A percentile compares a stretch with the other conserved stretches of the same genome.
Evolutionary conservation across 1,284 basidiomycete genomes (phyloP).

Genomic region (Ganoderma resinaceum): DNA sequence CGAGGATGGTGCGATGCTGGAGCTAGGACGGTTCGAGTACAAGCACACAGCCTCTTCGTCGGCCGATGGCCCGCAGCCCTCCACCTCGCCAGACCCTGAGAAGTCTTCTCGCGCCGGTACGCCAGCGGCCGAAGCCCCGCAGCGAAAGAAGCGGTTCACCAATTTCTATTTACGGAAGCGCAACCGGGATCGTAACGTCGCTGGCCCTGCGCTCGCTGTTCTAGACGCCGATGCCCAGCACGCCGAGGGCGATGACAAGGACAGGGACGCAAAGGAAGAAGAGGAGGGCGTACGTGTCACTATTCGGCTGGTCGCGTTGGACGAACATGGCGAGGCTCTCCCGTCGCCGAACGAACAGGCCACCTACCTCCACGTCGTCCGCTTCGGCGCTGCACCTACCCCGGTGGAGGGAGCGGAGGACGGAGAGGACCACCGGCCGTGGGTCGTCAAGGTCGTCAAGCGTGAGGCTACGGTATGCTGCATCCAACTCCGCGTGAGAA

Average conservation of each 20-base stretch:
- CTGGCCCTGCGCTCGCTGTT: conserved; percentile 79
- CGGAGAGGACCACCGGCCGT: conserved; percentile 61
- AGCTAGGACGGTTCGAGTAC: conserved; percentile 71
- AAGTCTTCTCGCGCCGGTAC: conserved; percentile 32
- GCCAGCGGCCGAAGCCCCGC: conserved; percentile 28
- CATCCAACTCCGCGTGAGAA: conserved; percentile 21
- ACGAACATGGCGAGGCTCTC: conserved; percentile 71
- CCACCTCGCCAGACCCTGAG: conserved; percentile 30
- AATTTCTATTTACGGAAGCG: conserved; percentile 69
- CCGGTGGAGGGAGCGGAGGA: conserved; percentile 38
- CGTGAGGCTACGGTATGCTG: conserved; percentile 78
- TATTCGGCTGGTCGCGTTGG: conserved; percentile 80
- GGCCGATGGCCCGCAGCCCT: conserved; percentile 24
- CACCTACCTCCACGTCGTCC: conserved; percentile 86
- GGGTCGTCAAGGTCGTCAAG: conserved; percentile 90
- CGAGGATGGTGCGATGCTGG: conserved; percentile 77
- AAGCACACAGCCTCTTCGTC: conserved; percentile 26
- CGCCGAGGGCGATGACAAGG: conserved; percentile 45
- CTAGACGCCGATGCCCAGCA: conserved; percentile 62
- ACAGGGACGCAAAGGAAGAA: conserved; percentile 53
- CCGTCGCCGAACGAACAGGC: conserved; percentile 80
- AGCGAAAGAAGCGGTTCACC: conserved; percentile 62
- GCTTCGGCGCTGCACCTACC: conserved; percentile 57
- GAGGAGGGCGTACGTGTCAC: conserved; percentile 76
- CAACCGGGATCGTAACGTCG: conserved; percentile 54